Evolutionary conservation across 306 rosid genomes (phyloP).

Genomic region (Parietaria judaica): DNA sequence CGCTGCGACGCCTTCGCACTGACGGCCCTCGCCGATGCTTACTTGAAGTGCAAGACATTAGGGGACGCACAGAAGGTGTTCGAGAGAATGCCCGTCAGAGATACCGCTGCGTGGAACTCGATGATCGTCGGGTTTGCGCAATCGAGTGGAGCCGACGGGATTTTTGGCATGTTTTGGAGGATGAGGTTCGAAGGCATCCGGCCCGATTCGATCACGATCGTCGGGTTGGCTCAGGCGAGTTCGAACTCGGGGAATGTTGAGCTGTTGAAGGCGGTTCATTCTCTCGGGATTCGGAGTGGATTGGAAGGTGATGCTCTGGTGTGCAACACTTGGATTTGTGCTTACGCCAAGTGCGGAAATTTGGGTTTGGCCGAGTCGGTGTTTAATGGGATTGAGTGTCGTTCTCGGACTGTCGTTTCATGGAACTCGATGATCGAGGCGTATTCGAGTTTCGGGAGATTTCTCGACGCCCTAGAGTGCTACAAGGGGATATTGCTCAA

Average conservation of each 20-base stretch:
- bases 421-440: slow-evolving; percentile 67
- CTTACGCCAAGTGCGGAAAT: slow-evolving; percentile 53
- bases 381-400: slow-evolving; percentile 34
- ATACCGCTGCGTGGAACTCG: slow-evolving; percentile 51
- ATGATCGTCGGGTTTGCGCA: slow-evolving; percentile 53
- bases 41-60: slow-evolving; percentile 2
- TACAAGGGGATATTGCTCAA: slow-evolving; percentile 40
- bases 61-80: slow-evolving; percentile 37
- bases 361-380: slow-evolving; percentile 31
- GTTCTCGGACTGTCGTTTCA: slow-evolving; percentile 49
- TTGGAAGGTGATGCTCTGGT: slow-evolving; percentile 34
- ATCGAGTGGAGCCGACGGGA: slow-evolving; percentile 23
- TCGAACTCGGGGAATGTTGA: slow-evolving; percentile 22
- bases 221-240: slow-evolving; percentile 37
- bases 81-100: slow-evolving; percentile 42
- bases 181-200: slow-evolving; percentile 43
- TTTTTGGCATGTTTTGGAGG: slow-evolving; percentile 26
- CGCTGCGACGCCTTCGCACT: slow-evolving; percentile 1
- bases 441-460: slow-evolving; percentile 35
- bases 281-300: slow-evolving; percentile 43
- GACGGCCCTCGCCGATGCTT: slow-evolving; percentile 3
- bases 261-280: slow-evolving; percentile 39
- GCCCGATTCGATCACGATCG: slow-evolving; percentile 43
- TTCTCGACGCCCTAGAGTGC: slow-evolving; percentile 26
- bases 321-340: slow-evolving; percentile 58